phyloP scores from a whole-genome alignment of 768 basidiomycete species.

The Chalciporus pseudorubinellus region DNA sequence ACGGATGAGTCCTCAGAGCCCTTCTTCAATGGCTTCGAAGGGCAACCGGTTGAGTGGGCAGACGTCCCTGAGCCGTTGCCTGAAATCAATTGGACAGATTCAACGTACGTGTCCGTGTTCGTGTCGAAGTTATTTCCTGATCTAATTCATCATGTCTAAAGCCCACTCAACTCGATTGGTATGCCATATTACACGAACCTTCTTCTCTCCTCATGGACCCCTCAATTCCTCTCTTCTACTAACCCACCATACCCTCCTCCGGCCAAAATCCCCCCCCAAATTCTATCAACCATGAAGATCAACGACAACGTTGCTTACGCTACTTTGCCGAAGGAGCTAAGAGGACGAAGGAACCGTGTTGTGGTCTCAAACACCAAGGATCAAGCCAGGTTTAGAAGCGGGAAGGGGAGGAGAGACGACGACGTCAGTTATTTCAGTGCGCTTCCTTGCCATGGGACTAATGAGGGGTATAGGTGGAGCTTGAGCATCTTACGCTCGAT shows the following conservation, averaged over 20 bases:
- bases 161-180: constrained; percentile 86
- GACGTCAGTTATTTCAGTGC: constrained; percentile 27
- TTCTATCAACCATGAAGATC: constrained; percentile 75
- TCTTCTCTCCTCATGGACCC: constrained; percentile 66
- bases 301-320: constrained; percentile 93
- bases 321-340: constrained; percentile 78
- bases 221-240: constrained; percentile 53
- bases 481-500: constrained; percentile 52
- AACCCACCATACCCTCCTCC: constrained; percentile 60
- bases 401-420: constrained; percentile 52
- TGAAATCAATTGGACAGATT: constrained; percentile 75
- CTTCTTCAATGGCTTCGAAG: constrained; percentile 89
- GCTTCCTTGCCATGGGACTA: not conserved
- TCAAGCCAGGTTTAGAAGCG: constrained; percentile 83
- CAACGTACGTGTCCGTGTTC: constrained; percentile 55
- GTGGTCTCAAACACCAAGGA: constrained; percentile 46
- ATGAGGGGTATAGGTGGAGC: constrained; percentile 41
- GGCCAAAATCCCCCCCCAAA: constrained; percentile 72
- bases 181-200: constrained; percentile 77
- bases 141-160: constrained; percentile 27
- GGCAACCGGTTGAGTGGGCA: constrained; percentile 82
- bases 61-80: constrained; percentile 67
- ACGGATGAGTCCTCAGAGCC: constrained; percentile 53
- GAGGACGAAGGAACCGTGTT: constrained; percentile 79
- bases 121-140: not conserved